These are phyloP conservation scores for Neotropicomus parvogracilis DNA, from an alignment of 1,284 basidiomycete genomes.

Conservation along the genomic window DNA sequence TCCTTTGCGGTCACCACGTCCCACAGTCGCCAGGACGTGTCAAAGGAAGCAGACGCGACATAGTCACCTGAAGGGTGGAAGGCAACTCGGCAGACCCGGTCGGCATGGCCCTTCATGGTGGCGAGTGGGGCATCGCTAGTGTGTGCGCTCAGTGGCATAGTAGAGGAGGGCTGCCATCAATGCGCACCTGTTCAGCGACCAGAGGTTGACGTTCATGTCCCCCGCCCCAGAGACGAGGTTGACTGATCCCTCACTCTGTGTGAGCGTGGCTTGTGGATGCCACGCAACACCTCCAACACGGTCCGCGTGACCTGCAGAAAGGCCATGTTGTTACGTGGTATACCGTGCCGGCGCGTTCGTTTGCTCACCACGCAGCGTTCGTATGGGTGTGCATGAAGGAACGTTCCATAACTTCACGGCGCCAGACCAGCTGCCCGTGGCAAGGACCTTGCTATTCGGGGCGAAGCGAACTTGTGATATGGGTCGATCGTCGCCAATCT, in stretches of 20 bases:
- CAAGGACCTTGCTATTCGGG: conserved; percentile 83
- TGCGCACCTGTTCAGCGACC: conserved; percentile 79
- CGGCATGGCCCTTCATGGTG: conserved; percentile 84
- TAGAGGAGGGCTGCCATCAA: conserved; percentile 1
- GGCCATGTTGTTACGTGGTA: conserved; percentile 13
- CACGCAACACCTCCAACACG: conserved; percentile 94
- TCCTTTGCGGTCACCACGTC: conserved; percentile 82
- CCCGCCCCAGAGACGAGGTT: conserved; percentile 92
- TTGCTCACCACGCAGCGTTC: conserved; percentile 62
- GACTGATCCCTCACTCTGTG: conserved; percentile 62
- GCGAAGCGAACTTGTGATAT: conserved; percentile 93
- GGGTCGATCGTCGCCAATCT: conserved; percentile 95
- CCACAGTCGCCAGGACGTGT: conserved; percentile 99
- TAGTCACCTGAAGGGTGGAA: conserved; percentile 96
- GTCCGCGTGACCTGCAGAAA: conserved; percentile 72
- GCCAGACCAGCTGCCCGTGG: conserved; percentile 96
- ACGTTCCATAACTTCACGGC: conserved; percentile 94
- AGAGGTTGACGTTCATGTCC: conserved; percentile 82
- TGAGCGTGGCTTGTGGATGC: conserved; percentile 93
- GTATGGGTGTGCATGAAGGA: conserved; percentile 78
- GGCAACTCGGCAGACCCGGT: conserved; percentile 87
- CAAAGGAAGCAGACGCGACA: conserved; percentile 92
- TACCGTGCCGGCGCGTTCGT: neutral
- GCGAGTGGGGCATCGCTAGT: conserved; percentile 56
- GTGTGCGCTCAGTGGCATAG: conserved; percentile 50